A percentile compares a stretch with the other conserved stretches of the same genome.
phyloP scores from a whole-genome alignment of 1,284 basidiomycete genomes.

The Cryptococcus wingfieldii region DNA sequence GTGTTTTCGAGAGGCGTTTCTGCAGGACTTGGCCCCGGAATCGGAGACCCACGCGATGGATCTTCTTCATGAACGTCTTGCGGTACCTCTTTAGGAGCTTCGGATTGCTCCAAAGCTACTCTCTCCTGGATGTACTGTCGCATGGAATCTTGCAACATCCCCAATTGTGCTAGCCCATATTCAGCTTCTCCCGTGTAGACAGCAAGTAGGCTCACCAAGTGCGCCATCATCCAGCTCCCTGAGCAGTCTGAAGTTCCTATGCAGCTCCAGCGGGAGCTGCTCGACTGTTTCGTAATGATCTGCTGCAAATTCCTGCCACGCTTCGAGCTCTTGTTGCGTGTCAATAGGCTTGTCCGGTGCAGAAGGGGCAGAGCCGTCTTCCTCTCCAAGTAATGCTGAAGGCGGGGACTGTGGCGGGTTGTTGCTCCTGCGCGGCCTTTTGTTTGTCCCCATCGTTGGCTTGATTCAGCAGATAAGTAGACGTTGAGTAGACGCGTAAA shows the following conservation, averaged over 20 bases:
- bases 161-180: conserved; percentile 31
- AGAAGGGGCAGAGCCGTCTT: conserved; percentile 3
- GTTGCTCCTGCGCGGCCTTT: conserved; percentile 1
- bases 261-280: conserved; percentile 76
- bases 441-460: background rate
- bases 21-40: background rate
- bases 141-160: conserved; percentile 32
- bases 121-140: conserved; percentile 27
- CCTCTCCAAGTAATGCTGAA: background rate
- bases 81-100: background rate
- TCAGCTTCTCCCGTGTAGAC: background rate
- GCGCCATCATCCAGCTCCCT: conserved; percentile 76
- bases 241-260: conserved; percentile 71
- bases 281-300: conserved; percentile 80
- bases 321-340: conserved; percentile 49
- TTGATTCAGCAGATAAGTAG: too few relatives aligned
- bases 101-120: conserved; percentile 2
- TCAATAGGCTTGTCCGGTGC: conserved; percentile 8
- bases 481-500: too few relatives aligned
- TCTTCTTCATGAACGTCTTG: background rate
- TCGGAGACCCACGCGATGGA: background rate
- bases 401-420: background rate
- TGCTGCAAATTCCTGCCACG: conserved; percentile 71
- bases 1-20: background rate
- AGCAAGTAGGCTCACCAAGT: conserved; percentile 52